phyloP scores from a whole-genome alignment of 345 rosid genomes.

The Mangifera indica region DNA sequence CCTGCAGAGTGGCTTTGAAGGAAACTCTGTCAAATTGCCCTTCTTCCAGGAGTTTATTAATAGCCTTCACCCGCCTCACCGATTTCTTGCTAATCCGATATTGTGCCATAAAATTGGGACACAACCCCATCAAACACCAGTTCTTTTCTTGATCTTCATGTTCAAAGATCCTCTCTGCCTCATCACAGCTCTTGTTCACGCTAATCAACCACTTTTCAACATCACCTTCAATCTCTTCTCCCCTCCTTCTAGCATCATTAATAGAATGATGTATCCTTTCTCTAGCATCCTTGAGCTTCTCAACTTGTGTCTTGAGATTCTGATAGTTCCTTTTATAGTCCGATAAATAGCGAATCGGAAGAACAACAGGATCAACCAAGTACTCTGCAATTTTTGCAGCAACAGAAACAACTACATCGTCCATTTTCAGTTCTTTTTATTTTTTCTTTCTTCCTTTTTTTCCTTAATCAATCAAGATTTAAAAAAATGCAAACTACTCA shows the following conservation, averaged over 20 bases:
- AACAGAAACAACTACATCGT: background rate
- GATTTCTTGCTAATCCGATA: conserved; percentile 21
- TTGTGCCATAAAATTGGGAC: background rate
- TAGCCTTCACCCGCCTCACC: background rate
- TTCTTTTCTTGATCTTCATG: background rate
- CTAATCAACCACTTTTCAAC: conserved; percentile 8
- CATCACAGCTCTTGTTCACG: background rate
- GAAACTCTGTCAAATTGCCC: background rate
- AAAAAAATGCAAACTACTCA: too few species aligned
- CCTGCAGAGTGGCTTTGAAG: background rate
- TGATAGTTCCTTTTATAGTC: background rate
- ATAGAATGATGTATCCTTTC: background rate
- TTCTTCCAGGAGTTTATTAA: background rate
- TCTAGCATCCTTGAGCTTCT: background rate
- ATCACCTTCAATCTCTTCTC: conserved; percentile 2
- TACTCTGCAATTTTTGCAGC: background rate
- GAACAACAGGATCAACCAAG: background rate
- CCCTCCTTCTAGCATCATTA: background rate
- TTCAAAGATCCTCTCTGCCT: background rate
- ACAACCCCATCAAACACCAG: conserved; percentile 12
- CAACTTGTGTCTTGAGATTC: background rate
- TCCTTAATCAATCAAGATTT: too few species aligned
- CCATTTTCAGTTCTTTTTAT: background rate
- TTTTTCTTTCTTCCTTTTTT: too few species aligned
- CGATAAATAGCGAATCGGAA: background rate